Evolutionary conservation across 495 filamentous ascomycete species (phyloP), one percentile per base, ranked within the genome.

Genomic region (Podospora sp.): DNA sequence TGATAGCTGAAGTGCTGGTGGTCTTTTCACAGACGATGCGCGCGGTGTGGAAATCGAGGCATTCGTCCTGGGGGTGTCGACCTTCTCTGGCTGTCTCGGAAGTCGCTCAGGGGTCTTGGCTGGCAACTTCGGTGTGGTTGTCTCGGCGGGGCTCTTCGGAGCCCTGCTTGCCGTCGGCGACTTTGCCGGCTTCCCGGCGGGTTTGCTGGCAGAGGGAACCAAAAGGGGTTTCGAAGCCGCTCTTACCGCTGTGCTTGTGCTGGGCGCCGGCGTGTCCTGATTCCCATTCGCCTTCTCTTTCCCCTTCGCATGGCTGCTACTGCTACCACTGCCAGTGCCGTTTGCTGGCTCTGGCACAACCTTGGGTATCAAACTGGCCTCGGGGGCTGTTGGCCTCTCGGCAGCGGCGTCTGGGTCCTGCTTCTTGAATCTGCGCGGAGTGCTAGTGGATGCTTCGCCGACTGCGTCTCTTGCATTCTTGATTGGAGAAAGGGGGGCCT

Each of bases 241-340:
- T 68, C 65, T 66, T n/a, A 70, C 53, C 50, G 71, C 51, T 12
- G 72, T 71, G 50, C 75, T 66, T 21, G 80, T 73, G 24, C 79
- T 72, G 50, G 80, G 76, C 24, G 74, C 77, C n/a, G 80, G 78
- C 22, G 80, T 78, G 66, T 82, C 20, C 1, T 69, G 57, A 33
- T 68, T 69, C 9, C 21, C 63, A 8, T 29, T 14, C 22, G 18
- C 26, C 59, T 71, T 67, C 29, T 69, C 65, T 56, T 68, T 65
- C n/a, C 65, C 66, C 22, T 71, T 74, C 21, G 11, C 69, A 18
- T 24, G 51, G 25, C n/a, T 59, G 6, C 22, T 46, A 14, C 24
- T 20, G 22, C 56, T 20, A 20, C 56, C 71, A 33, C 68, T 74
- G 27, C 27, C 59, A 21, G 40, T 60, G n/a, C n/a, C 21, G 14